Conservation (phyloP, 208 protist genomes). For the Acanthamoeba culbertsoni region DNA sequence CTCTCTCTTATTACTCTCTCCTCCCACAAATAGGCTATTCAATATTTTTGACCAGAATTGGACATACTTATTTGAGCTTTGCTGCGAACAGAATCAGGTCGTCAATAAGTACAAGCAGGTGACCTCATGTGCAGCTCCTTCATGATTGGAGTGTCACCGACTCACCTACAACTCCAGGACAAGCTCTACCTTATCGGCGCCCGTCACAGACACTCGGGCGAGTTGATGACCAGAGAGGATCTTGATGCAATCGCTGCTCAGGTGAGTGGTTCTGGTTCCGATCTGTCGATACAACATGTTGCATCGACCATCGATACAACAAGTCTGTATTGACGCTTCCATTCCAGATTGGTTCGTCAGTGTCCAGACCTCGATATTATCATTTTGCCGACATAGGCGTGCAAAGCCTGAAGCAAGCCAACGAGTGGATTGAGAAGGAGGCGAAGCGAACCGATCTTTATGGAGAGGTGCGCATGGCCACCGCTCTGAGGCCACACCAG, state of each 20-base stretch:
- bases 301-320: not conserved
- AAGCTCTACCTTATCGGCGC: slow-evolving; percentile 18
- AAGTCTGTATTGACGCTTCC: not conserved
- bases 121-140: too few relatives aligned
- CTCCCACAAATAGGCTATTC: not conserved
- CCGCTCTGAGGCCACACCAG: too few relatives aligned
- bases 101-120: slow-evolving; percentile 43
- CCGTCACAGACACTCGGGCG: not conserved
- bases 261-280: not conserved
- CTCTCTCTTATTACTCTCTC: too few relatives aligned
- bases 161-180: not conserved
- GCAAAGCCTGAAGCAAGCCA: not conserved
- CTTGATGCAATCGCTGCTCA: not conserved
- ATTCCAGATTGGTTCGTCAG: not conserved
- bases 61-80: slow-evolving; percentile 48
- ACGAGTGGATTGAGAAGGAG: slow-evolving; percentile 1
- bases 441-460: slow-evolving; percentile 51
- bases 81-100: slow-evolving; percentile 32
- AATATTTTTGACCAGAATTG: not conserved
- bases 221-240: not conserved
- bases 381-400: not conserved
- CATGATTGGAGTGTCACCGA: too few relatives aligned
- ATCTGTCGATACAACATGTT: not conserved
- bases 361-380: not conserved
- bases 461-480: slow-evolving; percentile 12